Conservation (phyloP, 2,329 filamentous ascomycete species). For the Cladophialophora immunda region DNA sequence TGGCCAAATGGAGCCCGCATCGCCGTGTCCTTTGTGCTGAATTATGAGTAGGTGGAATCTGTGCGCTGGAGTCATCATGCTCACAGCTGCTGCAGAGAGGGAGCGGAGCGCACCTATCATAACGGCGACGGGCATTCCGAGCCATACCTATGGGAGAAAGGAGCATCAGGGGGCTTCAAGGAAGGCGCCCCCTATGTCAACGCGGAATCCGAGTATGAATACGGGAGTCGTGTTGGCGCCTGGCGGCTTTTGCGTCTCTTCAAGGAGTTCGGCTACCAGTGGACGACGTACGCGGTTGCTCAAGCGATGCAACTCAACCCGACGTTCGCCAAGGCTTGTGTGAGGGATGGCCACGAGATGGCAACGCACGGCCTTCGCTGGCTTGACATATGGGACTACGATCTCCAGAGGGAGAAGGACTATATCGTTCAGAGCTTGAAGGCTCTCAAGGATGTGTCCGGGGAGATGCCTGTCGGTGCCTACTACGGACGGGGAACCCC, state of each 20-base stretch:
- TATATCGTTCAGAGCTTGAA: neutral
- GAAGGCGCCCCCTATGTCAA: neutral
- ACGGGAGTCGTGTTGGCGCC: conserved; percentile 1
- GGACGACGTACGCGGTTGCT: neutral
- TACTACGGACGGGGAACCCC: conserved; percentile 1
- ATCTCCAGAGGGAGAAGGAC: conserved; percentile 1
- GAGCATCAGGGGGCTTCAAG: neutral
- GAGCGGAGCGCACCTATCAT: neutral
- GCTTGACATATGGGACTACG: neutral
- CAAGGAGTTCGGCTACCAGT: conserved; percentile 1
- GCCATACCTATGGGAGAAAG: neutral
- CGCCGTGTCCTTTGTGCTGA: conserved; percentile 36
- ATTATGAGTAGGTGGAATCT: neutral
- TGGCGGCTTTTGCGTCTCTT: conserved; percentile 2
- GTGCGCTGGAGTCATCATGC: neutral
- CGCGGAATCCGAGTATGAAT: conserved; percentile 1
- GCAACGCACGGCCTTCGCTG: conserved; percentile 1
- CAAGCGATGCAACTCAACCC: neutral
- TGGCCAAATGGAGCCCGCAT: conserved; percentile 54
- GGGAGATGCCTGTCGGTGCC: conserved; percentile 1
- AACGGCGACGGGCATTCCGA: neutral
- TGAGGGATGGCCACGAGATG: conserved; percentile 2
- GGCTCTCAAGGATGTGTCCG: neutral
- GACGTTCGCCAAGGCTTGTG: neutral
- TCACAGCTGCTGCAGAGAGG: neutral